These are phyloP conservation scores for Fusarium ramigenum DNA, from an alignment of 2,329 filamentous ascomycete species.

Conservation along the genomic window DNA sequence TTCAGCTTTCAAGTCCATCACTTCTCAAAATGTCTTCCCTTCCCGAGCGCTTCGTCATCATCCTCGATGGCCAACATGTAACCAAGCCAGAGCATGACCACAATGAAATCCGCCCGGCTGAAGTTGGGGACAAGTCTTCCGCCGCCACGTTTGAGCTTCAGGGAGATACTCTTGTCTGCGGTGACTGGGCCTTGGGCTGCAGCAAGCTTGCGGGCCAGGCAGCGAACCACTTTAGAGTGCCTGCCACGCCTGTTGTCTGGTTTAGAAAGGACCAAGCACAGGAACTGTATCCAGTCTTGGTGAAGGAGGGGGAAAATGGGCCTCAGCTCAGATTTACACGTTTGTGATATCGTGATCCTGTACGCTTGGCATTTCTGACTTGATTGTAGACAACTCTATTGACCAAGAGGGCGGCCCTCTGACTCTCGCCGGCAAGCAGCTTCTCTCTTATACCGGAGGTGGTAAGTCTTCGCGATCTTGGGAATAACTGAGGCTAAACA, in stretches of 20 bases:
- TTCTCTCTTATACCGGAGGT: background rate
- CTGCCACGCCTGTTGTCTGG: background rate
- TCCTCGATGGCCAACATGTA: background rate
- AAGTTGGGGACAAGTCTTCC: background rate
- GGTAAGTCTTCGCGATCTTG: accelerated
- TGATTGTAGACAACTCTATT: background rate
- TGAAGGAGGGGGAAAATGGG: background rate
- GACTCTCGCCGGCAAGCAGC: background rate
- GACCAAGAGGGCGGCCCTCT: background rate
- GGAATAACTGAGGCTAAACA: background rate
- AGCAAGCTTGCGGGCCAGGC: background rate
- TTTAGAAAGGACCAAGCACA: background rate
- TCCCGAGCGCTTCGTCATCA: background rate
- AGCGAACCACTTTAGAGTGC: background rate
- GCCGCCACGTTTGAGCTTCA: background rate
- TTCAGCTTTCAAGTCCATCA: accelerated
- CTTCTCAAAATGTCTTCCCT: background rate
- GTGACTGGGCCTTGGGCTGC: background rate
- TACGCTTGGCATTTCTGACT: no score
- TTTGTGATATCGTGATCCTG: background rate
- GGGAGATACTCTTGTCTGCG: background rate
- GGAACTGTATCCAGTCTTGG: background rate
- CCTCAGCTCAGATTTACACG: background rate
- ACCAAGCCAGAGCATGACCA: background rate
- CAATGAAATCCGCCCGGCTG: background rate